A percentile compares a stretch with the other conserved stretches of the same genome.
Evolutionary conservation across 768 basidiomycete genomes (phyloP).

Genomic region (Cystoderma amianthinum): DNA sequence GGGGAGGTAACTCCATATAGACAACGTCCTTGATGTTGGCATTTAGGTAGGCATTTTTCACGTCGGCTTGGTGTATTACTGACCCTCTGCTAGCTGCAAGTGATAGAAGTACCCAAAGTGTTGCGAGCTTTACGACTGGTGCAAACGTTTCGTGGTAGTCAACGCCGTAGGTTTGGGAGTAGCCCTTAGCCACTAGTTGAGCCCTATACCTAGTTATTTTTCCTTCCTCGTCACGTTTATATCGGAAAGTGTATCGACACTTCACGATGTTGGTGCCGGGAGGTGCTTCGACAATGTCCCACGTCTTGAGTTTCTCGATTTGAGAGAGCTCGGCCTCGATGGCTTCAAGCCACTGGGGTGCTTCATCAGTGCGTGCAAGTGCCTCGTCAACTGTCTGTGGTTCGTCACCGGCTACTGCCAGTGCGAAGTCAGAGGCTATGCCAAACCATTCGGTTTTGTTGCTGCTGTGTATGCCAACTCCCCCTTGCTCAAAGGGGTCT

Average conservation of each 20-base stretch:
- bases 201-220: constrained; percentile 25
- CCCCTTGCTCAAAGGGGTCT: background rate
- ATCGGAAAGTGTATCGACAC: constrained; percentile 8
- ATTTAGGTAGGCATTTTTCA: constrained; percentile 3
- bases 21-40: background rate
- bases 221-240: constrained; percentile 11
- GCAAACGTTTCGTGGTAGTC: constrained; percentile 26
- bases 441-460: background rate
- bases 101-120: constrained; percentile 13
- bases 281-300: constrained; percentile 16
- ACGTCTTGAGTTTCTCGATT: constrained; percentile 14
- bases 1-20: constrained; percentile 1
- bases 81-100: constrained; percentile 3
- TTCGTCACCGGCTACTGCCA: background rate
- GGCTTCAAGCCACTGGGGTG: background rate
- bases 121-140: constrained; percentile 15
- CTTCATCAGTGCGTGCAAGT: background rate
- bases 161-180: constrained; percentile 25
- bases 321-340: constrained; percentile 8
- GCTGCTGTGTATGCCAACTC: background rate
- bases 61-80: background rate
- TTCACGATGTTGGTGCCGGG: constrained; percentile 17
- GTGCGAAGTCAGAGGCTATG: background rate
- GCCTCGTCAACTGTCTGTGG: background rate
- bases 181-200: constrained; percentile 30